These are phyloP conservation scores for Ganoderma lingzhi DNA, from an alignment of 1,284 basidiomycete genomes.

Conservation along the genomic window DNA sequence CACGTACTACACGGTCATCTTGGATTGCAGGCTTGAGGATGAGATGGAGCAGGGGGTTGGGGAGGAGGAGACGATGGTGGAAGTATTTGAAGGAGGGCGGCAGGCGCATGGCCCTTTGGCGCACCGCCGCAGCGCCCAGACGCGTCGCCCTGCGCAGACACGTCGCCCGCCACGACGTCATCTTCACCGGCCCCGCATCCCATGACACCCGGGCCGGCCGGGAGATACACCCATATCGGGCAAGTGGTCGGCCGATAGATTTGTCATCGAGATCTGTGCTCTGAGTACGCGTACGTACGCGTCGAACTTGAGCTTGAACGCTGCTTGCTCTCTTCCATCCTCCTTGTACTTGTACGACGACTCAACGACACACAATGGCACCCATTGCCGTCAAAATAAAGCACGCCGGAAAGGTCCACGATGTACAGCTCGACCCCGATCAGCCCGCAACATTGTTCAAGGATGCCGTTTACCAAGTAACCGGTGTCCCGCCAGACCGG, in stretches of 20 bases:
- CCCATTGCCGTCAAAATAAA: slow-evolving; percentile 84
- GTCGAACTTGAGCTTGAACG: slow-evolving; percentile 21
- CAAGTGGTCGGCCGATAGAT: slow-evolving; percentile 10
- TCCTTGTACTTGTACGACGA: slow-evolving; percentile 8
- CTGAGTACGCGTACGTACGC: slow-evolving; percentile 28
- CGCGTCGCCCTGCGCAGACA: slow-evolving; percentile 17
- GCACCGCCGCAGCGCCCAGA: slow-evolving; percentile 20
- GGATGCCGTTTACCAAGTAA: slow-evolving; percentile 80
- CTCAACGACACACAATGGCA: slow-evolving; percentile 53
- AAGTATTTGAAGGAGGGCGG: slow-evolving; percentile 11
- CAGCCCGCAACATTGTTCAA: slow-evolving; percentile 82
- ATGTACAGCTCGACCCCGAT: slow-evolving; percentile 72
- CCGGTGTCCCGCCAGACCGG: slow-evolving; percentile 88
- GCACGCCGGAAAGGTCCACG: slow-evolving; percentile 86
- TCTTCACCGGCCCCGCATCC: neutral
- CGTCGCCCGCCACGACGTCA: slow-evolving; percentile 32
- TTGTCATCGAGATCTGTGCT: slow-evolving; percentile 33
- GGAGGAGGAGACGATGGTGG: slow-evolving; percentile 3
- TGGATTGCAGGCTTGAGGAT: slow-evolving; percentile 25
- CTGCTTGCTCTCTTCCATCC: slow-evolving; percentile 16
- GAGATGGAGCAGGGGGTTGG: neutral
- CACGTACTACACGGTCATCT: slow-evolving; percentile 78
- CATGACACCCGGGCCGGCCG: slow-evolving; percentile 10
- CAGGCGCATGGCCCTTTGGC: slow-evolving; percentile 5
- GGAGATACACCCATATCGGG: slow-evolving; percentile 7